A percentile compares a stretch with the other conserved stretches of the same genome.
phyloP scores from a whole-genome alignment of 495 filamentous ascomycete species.

The Hypoxylon lienhwacheense region DNA sequence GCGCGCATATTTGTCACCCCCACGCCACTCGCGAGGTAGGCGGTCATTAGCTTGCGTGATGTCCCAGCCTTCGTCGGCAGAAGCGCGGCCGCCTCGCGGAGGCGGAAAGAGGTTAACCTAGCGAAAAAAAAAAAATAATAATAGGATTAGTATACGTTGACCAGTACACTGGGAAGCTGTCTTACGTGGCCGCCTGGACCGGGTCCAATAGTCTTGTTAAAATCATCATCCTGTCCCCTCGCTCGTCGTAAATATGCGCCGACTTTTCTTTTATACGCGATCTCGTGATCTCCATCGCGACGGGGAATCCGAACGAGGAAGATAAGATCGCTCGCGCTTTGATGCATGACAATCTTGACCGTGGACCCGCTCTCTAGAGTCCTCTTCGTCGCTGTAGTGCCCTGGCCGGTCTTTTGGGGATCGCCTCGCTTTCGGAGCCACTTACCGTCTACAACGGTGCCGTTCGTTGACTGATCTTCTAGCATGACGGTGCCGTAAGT shows the following conservation, averaged over 20 bases:
- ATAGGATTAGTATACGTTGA: constrained; percentile 4
- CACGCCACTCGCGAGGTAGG: constrained; percentile 67
- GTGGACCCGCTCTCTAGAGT: constrained; percentile 73
- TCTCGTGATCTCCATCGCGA: constrained; percentile 58
- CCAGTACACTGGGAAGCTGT: neutral
- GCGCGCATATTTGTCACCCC: constrained; percentile 79
- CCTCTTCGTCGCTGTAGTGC: constrained; percentile 42
- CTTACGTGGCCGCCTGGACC: constrained; percentile 52
- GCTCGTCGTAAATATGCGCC: constrained; percentile 51
- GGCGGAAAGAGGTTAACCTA: constrained; percentile 39
- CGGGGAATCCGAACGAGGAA: constrained; percentile 87
- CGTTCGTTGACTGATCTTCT: constrained; percentile 89
- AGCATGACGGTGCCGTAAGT: constrained; percentile 80
- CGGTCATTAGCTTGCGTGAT: constrained; percentile 25
- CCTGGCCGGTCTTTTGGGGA: constrained; percentile 39
- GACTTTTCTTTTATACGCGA: constrained; percentile 63
- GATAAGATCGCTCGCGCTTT: constrained; percentile 54
- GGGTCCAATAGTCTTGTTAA: constrained; percentile 48
- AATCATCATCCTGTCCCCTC: constrained; percentile 27
- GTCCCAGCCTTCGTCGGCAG: constrained; percentile 3
- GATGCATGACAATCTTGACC: constrained; percentile 66
- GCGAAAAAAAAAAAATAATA: no score
- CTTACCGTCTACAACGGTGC: constrained; percentile 77
- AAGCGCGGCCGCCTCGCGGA: neutral
- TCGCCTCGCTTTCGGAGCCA: constrained; percentile 53